A percentile compares a stretch with the other conserved stretches of the same genome.
phyloP scores from a whole-genome alignment of 2,329 filamentous ascomycete species.

The Xenoacremonium recifei region DNA sequence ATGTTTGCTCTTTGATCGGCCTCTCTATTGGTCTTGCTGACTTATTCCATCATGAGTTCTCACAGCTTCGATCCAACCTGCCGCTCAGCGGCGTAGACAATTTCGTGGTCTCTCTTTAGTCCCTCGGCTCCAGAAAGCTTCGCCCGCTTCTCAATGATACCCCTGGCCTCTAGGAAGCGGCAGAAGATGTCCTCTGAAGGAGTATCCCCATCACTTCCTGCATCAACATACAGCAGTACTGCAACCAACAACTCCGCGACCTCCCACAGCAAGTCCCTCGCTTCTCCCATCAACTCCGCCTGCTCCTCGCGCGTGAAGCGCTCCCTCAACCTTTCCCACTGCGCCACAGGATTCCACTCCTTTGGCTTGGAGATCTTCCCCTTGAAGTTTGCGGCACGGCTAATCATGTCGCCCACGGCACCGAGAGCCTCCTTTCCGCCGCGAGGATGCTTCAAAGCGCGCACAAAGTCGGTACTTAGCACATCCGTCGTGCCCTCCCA shows the following conservation, averaged over 20 bases:
- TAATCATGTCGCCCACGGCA: constrained; percentile 43
- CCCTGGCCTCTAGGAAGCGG: constrained; percentile 36
- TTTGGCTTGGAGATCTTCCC: constrained; percentile 21
- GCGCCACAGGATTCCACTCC: constrained; percentile 28
- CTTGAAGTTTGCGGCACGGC: constrained; percentile 19
- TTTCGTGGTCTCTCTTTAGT: constrained; percentile 29
- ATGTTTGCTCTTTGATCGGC: no score
- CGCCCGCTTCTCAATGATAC: constrained; percentile 12
- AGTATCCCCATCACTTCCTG: constrained; percentile 32
- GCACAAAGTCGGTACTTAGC: constrained; percentile 52
- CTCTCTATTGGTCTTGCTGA: no score
- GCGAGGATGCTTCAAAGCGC: constrained; percentile 45
- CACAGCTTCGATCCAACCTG: constrained; percentile 22
- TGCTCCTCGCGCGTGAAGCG: constrained; percentile 34
- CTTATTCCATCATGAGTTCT: constrained; percentile 3
- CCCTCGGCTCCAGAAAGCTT: constrained; percentile 22
- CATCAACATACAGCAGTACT: constrained; percentile 42
- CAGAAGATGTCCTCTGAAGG: constrained; percentile 38
- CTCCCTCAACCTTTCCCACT: constrained; percentile 40
- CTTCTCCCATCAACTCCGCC: constrained; percentile 43
- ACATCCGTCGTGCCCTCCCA: constrained; percentile 76
- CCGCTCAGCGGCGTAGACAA: constrained; percentile 34
- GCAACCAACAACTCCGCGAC: constrained; percentile 44
- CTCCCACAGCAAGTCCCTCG: constrained; percentile 42
- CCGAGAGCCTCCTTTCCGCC: constrained; percentile 35